Conservation (phyloP, 345 rosid genomes). For the Odontarrhena argentea region DNA sequence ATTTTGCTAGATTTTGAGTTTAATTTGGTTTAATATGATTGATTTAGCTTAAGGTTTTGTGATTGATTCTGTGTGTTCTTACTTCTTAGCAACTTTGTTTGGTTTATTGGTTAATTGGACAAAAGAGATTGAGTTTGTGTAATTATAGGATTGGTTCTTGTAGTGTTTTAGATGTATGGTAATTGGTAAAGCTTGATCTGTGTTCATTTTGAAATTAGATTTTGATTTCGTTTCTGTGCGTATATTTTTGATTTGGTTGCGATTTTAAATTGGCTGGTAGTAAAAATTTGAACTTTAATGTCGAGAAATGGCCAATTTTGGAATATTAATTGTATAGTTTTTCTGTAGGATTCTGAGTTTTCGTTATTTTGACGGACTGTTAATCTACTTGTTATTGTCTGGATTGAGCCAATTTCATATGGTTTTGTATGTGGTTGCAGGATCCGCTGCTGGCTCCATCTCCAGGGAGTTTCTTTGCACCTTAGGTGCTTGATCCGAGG, state of each 20-base stretch:
- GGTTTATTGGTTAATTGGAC: background rate
- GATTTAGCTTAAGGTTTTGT: slow-evolving; percentile 7
- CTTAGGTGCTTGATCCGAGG: slow-evolving; percentile 2
- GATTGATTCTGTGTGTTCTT: background rate
- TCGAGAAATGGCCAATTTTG: background rate
- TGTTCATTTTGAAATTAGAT: no score
- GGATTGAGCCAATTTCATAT: background rate
- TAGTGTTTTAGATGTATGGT: no score
- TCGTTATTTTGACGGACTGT: no score
- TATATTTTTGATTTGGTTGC: background rate
- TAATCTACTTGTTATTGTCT: no score
- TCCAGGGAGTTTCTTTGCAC: background rate
- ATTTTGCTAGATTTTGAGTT: no score
- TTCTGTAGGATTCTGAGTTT: background rate
- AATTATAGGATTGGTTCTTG: no score
- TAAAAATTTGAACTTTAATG: no score
- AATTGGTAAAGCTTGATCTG: no score
- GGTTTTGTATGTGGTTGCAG: background rate
- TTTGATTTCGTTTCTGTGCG: background rate
- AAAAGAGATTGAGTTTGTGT: background rate
- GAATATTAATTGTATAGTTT: background rate
- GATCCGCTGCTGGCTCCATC: slow-evolving; percentile 4
- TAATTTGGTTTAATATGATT: background rate
- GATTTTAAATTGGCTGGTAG: background rate
- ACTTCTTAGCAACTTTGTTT: background rate